Evolutionary conservation across 805 yeast species (phyloP), one percentile per base, ranked within the genome.

Genomic region (Zygoascus flipseniorum): DNA sequence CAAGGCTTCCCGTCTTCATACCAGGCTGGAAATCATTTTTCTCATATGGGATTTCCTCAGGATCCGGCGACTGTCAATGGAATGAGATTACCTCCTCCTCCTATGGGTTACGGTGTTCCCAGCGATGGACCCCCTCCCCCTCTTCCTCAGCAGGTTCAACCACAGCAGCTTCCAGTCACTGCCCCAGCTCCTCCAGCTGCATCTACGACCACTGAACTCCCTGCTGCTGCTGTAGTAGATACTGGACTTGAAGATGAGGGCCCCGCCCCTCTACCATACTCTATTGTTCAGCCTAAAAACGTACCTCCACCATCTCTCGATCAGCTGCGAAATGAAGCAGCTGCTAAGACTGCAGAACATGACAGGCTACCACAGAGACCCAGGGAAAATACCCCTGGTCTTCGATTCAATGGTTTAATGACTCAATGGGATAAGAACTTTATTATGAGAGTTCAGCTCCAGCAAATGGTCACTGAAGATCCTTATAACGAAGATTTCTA

Each of bases 401-500:
- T 86, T 65, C 82, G 81, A 64, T 88, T 84, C 72, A 86, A 93
- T 31, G 97, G 97, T 58, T 81, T 93, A 58, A 93, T 93, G 99
- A 88, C 89, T 63, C 96, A 96, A 54, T 86, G 92, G 72, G 99
- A 93, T 69, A 90, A 90, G 72, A 97, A 92, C 71, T 89, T 87
- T 65, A 92, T 93, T 49, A 89, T 97, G 45, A 80, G 97, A 67
- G 84, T 90, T 65, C 99, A 93, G 71, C 77, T 93, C 58, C 89
- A 96, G 49, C 97, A 90, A 68, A 86, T 93, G 70, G 97, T 93
- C 49, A 86, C 97, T 10, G 97, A 90, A 53, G 98, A 93, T 70
- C 99, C 99, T 13, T 88, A 86, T 69, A 89, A 87, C 65, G 99
- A 93, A 70, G 99, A 93, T 73, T 93, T 92, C 65, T 93, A 93